Evolutionary conservation across 2,329 filamentous ascomycete species (phyloP).

Genomic region (Albophoma yamanashiensis): DNA sequence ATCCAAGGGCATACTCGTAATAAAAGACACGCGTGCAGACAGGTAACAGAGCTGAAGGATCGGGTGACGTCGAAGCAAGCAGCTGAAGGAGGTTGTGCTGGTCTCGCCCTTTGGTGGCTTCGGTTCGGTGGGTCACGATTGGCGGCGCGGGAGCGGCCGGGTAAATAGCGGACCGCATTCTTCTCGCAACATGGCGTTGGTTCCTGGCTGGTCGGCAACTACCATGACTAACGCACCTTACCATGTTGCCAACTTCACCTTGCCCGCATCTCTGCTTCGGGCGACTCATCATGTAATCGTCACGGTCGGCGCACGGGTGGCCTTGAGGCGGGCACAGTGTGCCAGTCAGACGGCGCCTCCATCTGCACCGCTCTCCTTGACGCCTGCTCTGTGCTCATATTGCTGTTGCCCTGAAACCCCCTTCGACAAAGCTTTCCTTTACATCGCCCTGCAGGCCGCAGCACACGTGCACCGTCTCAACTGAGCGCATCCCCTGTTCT

Average conservation of each 20-base stretch:
- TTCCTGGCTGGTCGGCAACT: too few species aligned
- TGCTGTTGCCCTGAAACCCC: neutral
- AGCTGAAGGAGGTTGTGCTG: neutral
- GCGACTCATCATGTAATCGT: neutral
- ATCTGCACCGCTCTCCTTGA: too few species aligned
- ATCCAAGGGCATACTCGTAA: neutral
- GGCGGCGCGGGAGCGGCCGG: slow-evolving; percentile 8
- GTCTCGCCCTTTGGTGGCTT: neutral
- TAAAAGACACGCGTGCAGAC: neutral
- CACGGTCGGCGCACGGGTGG: neutral
- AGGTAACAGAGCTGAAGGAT: neutral
- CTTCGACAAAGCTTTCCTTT: neutral
- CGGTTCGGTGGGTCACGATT: slow-evolving; percentile 2
- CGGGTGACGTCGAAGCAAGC: neutral
- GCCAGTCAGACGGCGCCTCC: neutral
- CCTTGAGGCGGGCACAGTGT: neutral
- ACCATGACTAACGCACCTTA: too few species aligned
- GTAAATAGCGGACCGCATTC: slow-evolving; percentile 13
- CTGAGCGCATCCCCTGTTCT: neutral
- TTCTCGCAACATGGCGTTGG: too few species aligned
- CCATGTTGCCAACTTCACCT: too few species aligned
- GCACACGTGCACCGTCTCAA: too few species aligned
- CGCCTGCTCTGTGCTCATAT: neutral
- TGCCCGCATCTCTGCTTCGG: neutral
- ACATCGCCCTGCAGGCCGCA: neutral